Conservation (phyloP, 208 protist species). For the Novymonas esmeraldas region DNA sequence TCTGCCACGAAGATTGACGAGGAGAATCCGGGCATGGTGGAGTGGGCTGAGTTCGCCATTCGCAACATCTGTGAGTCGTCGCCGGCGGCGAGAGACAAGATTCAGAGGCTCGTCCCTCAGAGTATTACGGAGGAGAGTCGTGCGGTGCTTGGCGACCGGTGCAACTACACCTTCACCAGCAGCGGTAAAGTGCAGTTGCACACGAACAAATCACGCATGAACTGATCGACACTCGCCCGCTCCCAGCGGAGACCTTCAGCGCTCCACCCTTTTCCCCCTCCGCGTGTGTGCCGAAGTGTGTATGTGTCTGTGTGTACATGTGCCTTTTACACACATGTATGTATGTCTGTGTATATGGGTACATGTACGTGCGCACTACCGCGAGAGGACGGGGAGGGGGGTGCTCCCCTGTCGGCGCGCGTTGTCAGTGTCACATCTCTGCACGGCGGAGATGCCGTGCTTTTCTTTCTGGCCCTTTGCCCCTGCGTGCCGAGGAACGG, state of each 20-base stretch:
- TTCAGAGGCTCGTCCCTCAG: conserved; percentile 54
- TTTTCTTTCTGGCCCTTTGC: no score
- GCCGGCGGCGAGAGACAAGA: conserved; percentile 55
- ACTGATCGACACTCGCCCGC: neutral
- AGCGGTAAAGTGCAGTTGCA: conserved; percentile 42
- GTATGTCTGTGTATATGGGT: no score
- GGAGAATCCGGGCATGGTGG: conserved; percentile 88
- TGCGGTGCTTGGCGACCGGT: conserved; percentile 43
- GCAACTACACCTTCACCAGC: conserved; percentile 41
- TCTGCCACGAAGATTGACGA: conserved; percentile 81
- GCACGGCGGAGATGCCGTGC: no score
- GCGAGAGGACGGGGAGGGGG: no score
- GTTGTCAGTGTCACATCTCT: no score
- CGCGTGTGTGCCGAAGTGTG: neutral
- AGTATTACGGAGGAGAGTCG: conserved; percentile 56
- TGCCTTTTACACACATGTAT: neutral
- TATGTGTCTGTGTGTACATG: neutral
- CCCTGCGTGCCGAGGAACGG: no score
- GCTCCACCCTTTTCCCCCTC: neutral
- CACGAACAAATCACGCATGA: conserved; percentile 3
- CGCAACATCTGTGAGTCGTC: conserved; percentile 79
- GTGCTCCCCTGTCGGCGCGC: no score
- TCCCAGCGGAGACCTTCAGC: neutral
- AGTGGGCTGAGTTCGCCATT: conserved; percentile 90
- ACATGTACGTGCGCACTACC: no score